Evolutionary conservation across 176 grass and related monocot species (phyloP), one percentile per base, ranked within the genome.

Genomic region (Zizania latifolia): DNA sequence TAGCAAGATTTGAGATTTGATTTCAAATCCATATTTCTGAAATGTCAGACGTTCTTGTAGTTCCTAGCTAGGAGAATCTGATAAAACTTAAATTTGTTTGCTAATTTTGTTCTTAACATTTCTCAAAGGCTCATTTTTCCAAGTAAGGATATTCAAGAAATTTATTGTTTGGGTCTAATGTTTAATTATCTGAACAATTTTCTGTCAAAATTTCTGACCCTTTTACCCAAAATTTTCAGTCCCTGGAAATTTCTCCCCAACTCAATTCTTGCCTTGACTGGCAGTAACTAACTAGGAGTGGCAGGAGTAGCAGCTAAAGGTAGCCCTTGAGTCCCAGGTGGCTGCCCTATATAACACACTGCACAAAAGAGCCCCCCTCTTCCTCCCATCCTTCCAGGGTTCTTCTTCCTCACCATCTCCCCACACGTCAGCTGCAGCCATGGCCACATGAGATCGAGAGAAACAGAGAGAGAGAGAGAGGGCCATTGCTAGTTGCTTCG

Each of bases 301-400:
- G 36, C 63, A 40, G 36, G 9, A 11, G 32, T 17, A 32, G 59
- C 59, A 45, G 57, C 57, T 60, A 45, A 53, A 53, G 48, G 48
- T 9, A 51, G 19, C 5, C 7, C 10, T 12, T 16, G 9, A 36
- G 32, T 6, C 26, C 58, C 21, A 11, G 4, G 58, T 11, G 1
- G 5, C 8, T 7, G 21, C 8, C 21, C 58, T 85, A 85, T 85
- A 85, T 73, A 85, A 73, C 21, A 6, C 60, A 33, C 29, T 15
- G 22, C 35, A 53, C 71, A 16, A 7, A 36, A 43, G 43, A 78
- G 50, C 1, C 78, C 19, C 78, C 6, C 65, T 12, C 51, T 58
- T 45, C 34, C 36, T 51, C 41, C 44, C 67, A 58, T 50, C 53
- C 37, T 16, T 39, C 70, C 39, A 24, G 19, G 16, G 8, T 38